Evolutionary conservation across 2,329 filamentous ascomycete species (phyloP).

Genomic region (Cladosporium sp.): DNA sequence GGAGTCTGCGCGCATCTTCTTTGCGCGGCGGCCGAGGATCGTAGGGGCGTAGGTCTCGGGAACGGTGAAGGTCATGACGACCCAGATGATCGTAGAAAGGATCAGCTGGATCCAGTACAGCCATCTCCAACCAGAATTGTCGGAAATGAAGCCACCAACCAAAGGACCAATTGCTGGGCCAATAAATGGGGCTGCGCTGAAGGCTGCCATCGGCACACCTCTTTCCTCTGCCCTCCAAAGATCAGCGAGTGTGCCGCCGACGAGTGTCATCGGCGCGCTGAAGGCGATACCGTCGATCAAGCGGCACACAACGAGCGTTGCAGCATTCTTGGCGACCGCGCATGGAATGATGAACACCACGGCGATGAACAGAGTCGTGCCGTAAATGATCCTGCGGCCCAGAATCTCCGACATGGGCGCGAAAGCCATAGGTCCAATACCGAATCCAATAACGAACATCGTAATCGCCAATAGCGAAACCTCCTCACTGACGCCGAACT

Average conservation of each 20-base stretch:
- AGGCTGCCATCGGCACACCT: conserved; percentile 35
- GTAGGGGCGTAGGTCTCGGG: conserved; percentile 85
- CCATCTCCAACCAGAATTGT: conserved; percentile 49
- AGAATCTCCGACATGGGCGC: conserved; percentile 62
- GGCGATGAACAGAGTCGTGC: conserved; percentile 52
- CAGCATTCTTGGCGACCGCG: conserved; percentile 56
- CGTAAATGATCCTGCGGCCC: conserved; percentile 53
- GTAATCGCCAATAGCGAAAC: conserved; percentile 68
- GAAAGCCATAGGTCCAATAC: conserved; percentile 33
- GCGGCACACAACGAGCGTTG: conserved; percentile 57
- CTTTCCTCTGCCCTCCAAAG: conserved; percentile 33
- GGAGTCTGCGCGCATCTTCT: conserved; percentile 68
- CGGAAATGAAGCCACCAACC: conserved; percentile 71
- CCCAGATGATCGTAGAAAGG: conserved; percentile 66
- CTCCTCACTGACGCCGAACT: conserved; percentile 70
- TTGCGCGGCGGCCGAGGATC: conserved; percentile 68
- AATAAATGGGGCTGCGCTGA: conserved; percentile 34
- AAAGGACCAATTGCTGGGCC: conserved; percentile 47
- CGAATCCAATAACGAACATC: conserved; percentile 36
- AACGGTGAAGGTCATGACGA: conserved; percentile 81
- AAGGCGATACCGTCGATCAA: conserved; percentile 58
- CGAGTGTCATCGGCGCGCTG: conserved; percentile 49
- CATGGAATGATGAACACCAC: conserved; percentile 59
- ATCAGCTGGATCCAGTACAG: conserved; percentile 87
- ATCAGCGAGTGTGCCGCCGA: conserved; percentile 40